A percentile compares a stretch with the other conserved stretches of the same genome.
phyloP scores from a whole-genome alignment of 805 yeast genomes.

The Nakazawaea laoshanensis region DNA sequence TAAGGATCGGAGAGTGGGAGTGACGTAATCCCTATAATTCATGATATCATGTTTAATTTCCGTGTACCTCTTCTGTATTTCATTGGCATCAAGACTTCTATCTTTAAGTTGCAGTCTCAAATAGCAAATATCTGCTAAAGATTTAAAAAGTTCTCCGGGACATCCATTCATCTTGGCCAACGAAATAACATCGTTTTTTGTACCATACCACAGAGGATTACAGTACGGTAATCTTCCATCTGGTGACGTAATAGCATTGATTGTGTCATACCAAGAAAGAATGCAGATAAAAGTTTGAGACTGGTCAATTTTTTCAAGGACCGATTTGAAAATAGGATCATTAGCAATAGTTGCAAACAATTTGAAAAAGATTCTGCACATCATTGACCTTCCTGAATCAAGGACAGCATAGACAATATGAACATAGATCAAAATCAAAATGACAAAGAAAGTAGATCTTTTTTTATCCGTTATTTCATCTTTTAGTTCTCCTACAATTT shows the following conservation, averaged over 20 bases:
- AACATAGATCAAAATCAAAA: conserved; percentile 42
- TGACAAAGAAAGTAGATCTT: conserved; percentile 35
- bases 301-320: conserved; percentile 38
- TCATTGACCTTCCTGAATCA: conserved; percentile 46
- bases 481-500: conserved; percentile 27
- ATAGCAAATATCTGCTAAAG: conserved; percentile 35
- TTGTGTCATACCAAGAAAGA: conserved; percentile 54
- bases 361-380: conserved; percentile 39
- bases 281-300: conserved; percentile 39
- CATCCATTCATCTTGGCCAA: conserved; percentile 52
- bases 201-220: conserved; percentile 45
- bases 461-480: conserved; percentile 26
- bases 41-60: conserved; percentile 26
- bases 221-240: conserved; percentile 49
- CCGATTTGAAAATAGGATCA: conserved; percentile 32
- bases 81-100: conserved; percentile 6
- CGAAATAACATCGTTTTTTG: conserved; percentile 30
- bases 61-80: conserved; percentile 17
- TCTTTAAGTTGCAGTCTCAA: conserved; percentile 22
- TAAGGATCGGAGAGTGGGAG: conserved; percentile 14
- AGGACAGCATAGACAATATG: conserved; percentile 45
- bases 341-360: conserved; percentile 41
- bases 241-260: conserved; percentile 45
- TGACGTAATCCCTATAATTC: conserved; percentile 40
- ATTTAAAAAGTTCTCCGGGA: conserved; percentile 46